These are phyloP conservation scores for Lophiostoma macrostomum DNA, from an alignment of 495 filamentous ascomycete species.

Conservation along the genomic window DNA sequence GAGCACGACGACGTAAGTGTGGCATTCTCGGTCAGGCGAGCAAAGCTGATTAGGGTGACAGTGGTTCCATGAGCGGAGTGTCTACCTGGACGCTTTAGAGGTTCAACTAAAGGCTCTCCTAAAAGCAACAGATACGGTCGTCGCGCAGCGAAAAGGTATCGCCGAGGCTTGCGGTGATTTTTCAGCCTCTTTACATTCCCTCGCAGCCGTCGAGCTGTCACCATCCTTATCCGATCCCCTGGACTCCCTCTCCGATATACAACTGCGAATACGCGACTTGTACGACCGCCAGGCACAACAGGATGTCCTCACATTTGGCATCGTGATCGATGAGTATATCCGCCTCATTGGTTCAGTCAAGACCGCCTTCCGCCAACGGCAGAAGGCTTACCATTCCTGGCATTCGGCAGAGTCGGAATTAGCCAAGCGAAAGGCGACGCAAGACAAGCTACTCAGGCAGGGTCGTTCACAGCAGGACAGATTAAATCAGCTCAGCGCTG, in stretches of 20 bases:
- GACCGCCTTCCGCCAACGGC: slow-evolving; percentile 83
- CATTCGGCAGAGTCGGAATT: slow-evolving; percentile 84
- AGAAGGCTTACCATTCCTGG: slow-evolving; percentile 93
- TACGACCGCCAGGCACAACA: slow-evolving; percentile 97
- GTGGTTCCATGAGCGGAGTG: slow-evolving; percentile 97
- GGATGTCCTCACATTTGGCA: slow-evolving; percentile 91
- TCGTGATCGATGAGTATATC: slow-evolving; percentile 97
- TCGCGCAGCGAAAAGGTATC: slow-evolving; percentile 84
- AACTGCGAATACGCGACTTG: slow-evolving; percentile 87
- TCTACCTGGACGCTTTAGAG: slow-evolving; percentile 93
- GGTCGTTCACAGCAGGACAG: slow-evolving; percentile 94
- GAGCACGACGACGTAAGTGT: slow-evolving; percentile 93
- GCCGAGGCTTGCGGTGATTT: slow-evolving; percentile 92
- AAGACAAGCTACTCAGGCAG: slow-evolving; percentile 89
- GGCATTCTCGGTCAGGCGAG: neutral
- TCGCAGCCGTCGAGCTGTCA: slow-evolving; percentile 84
- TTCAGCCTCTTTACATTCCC: slow-evolving; percentile 81
- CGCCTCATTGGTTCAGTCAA: slow-evolving; percentile 91
- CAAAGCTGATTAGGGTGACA: slow-evolving; percentile 6
- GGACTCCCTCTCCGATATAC: slow-evolving; percentile 85
- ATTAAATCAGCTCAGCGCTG: slow-evolving; percentile 82
- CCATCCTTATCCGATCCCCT: slow-evolving; percentile 83
- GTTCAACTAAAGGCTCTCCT: slow-evolving; percentile 90
- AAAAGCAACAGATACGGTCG: slow-evolving; percentile 89
- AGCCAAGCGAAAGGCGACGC: slow-evolving; percentile 75